Evolutionary conservation across 768 basidiomycete species (phyloP), one percentile per base, ranked within the genome.

Genomic region (Auricularia heimuer): DNA sequence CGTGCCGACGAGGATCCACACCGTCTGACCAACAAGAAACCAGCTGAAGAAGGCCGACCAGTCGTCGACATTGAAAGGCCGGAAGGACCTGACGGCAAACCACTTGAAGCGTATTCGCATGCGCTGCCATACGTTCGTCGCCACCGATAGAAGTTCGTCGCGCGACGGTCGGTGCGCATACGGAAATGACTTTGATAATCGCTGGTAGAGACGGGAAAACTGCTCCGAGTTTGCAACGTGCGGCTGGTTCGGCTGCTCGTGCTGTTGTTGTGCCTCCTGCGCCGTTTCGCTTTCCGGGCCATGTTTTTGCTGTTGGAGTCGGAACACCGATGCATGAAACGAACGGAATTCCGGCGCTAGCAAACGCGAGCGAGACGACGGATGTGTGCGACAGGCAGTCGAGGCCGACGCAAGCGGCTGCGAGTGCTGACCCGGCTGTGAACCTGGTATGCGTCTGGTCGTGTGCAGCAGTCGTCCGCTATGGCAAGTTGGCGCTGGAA

Each of bases 1-100:
- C 88, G 93, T 98, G 76, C 94, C 94, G 61, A 99, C 81, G 62
- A 98, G 77, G 67, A 99, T 90, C 96, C 97, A 98, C 3, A 96
- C 76, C 1, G 94, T 92, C 71, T 98, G 94, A 71, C 95, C 95
- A 80, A 98, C 87, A 62, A 99, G 77, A 69, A 97, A 94, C 91
- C 94, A 95, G 63, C 92, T 94, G 39, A 96, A 77, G 76, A 99
- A 98, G 1, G 95, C 96, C 51, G 93, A 95, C 64, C 96, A 90
- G 73, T 99, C 97, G 74, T 99, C 97, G 62, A 92, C 89, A 69
- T 97, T 94, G 77, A 95, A 99, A 71, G 85, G 88, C 60, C 96
- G 85, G 77, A 97, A 99, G 3, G 92, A 93, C 67, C 92, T 82
- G 70, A 98, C 95, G 11, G 93, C 93, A 69, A 94, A 90, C 97